Base-by-base conservation (phyloP, 2,329 filamentous ascomycete species). In the Sporothrix brasiliensis region DNA sequence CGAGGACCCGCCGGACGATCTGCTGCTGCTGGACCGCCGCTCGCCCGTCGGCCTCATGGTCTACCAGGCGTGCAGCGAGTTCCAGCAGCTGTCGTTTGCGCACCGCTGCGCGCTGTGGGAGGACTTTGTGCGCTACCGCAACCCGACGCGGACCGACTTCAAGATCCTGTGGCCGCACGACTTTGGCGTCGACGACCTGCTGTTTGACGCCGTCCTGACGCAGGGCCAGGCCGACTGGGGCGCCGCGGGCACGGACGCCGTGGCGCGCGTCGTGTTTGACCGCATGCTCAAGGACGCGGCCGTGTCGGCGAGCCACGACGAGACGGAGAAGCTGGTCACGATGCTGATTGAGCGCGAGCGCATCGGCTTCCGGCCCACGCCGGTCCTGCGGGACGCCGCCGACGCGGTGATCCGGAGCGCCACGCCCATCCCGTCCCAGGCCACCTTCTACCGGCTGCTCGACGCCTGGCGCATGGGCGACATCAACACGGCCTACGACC, bases 401-500 rank as follows among this genome's bases (percentile, higher is more conserved):
- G 72, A 74, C 66, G 21, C 24, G n/a, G 68, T 56, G 14, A 60
- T 74, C 24, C 7, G 34, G 11, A 68, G 69, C 7, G 39, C 71
- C 19, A 63, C 73, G 0, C 58, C 69, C 27, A 50, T 74, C 16
- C 70, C 73, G 1, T 63, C 68, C 1, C 74, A 92, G 90, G 75
- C 98, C 14, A 73, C 71, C 7, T 73, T 72, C 44, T 74, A 72
- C 70, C 72, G 73, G 7, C 34, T 97, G 77, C 88, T 97, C 16
- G 94, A 99, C 78, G 88, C 93, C 0, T 98, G 94, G 94, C 88
- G 91, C 78, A 89, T 93, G 3, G 94, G 94, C 4, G 93, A 98
- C 79, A 96, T 94, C 76, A 89, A 92, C 14, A 92, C 92, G 0
- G 91, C 95, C 0, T 95, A 97, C 77, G 94, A 99, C 76, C 90